Evolutionary conservation across 768 basidiomycete genomes (phyloP).

Genomic region (Phylloporus arenicola): DNA sequence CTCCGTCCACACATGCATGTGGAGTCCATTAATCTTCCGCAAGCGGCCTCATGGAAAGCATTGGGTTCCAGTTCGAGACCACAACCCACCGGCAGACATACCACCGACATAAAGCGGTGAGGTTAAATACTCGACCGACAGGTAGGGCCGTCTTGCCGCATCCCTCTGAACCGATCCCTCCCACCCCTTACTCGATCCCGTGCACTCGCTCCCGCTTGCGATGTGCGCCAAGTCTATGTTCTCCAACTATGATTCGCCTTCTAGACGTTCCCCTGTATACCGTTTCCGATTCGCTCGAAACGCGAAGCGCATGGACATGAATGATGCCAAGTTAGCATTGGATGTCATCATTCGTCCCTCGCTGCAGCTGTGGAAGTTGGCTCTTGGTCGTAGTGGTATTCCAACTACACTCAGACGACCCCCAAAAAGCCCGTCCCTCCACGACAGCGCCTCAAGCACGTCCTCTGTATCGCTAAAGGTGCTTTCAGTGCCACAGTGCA

Average conservation of each 20-base stretch:
- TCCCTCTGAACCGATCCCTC: not conserved
- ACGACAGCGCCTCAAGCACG: constrained; percentile 3
- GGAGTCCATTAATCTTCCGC: not conserved
- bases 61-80: constrained; percentile 10
- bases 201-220: not conserved
- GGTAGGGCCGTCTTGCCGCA: not conserved
- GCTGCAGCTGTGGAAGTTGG: constrained; percentile 18
- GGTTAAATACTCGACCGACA: constrained; percentile 21
- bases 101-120: constrained; percentile 6
- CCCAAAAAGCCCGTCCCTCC: constrained; percentile 3
- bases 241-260: constrained; percentile 2
- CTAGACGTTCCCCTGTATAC: constrained; percentile 2
- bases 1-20: constrained; percentile 11
- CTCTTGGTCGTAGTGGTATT: constrained; percentile 3
- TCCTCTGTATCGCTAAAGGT: constrained; percentile 18
- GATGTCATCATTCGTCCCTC: constrained; percentile 22
- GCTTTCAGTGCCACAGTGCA: not conserved
- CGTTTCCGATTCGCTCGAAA: constrained; percentile 9
- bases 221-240: constrained; percentile 13
- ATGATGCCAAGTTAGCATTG: constrained; percentile 14
- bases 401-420: constrained; percentile 6
- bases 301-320: constrained; percentile 12
- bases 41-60: constrained; percentile 11
- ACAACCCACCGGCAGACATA: constrained; percentile 17
- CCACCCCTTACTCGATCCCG: not conserved